Conservation (phyloP, 2,329 filamentous ascomycete species). For the Thelonectria blattea region DNA sequence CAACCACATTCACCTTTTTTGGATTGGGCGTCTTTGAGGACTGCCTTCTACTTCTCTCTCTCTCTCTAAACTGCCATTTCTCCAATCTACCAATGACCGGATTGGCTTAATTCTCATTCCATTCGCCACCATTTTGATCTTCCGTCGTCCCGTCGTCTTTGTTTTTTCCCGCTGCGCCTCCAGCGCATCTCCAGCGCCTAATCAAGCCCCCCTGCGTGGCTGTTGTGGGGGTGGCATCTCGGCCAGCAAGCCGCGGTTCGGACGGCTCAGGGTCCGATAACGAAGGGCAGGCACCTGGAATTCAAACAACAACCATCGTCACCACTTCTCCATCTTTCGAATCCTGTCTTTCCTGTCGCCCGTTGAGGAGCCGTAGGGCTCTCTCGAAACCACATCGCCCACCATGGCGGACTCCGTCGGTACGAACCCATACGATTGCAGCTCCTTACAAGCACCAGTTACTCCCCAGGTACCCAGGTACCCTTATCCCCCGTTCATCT, state of each 20-base stretch:
- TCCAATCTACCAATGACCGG: too few species aligned
- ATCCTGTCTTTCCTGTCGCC: slow-evolving; percentile 14
- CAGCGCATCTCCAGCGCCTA: slow-evolving; percentile 16
- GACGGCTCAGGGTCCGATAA: slow-evolving; percentile 38
- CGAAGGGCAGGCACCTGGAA: slow-evolving; percentile 28
- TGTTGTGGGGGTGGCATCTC: slow-evolving; percentile 36
- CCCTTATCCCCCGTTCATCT: too few species aligned
- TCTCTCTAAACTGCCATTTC: too few species aligned
- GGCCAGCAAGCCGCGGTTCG: slow-evolving; percentile 39
- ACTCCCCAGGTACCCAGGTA: not conserved
- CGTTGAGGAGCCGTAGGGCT: slow-evolving; percentile 26
- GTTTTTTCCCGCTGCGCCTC: slow-evolving; percentile 12
- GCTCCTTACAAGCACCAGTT: not conserved
- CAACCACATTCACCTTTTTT: slow-evolving; percentile 8
- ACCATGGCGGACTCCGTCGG: slow-evolving; percentile 42
- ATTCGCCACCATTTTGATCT: slow-evolving; percentile 1
- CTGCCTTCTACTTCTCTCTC: too few species aligned
- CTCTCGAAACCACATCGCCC: slow-evolving; percentile 21
- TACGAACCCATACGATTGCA: slow-evolving; percentile 25
- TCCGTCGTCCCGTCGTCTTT: not conserved
- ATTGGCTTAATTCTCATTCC: slow-evolving; percentile 7
- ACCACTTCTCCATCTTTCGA: slow-evolving; percentile 21
- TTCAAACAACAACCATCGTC: slow-evolving; percentile 24
- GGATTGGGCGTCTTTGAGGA: not conserved
- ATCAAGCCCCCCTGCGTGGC: slow-evolving; percentile 1